Evolutionary conservation across 805 yeast genomes (phyloP), one percentile per base, ranked within the genome.

Genomic region (Suhomyces xylopsoci): DNA sequence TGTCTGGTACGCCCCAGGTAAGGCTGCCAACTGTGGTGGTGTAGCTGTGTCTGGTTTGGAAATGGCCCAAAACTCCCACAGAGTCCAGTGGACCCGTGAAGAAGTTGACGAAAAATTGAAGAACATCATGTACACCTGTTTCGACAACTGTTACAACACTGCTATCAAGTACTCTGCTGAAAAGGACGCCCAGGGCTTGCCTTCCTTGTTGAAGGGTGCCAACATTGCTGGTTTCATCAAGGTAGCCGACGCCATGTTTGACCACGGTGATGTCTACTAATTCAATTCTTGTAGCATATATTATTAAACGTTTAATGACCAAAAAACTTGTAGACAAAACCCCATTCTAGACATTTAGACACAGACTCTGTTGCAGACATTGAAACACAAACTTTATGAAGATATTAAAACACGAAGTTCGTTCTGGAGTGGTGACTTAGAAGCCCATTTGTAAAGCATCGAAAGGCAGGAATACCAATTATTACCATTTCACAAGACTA

Each of bases 21-120:
- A 93, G 84, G 97, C 97, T 64, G 93, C 97, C 68, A 93, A 93
- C 85, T 88, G 96, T 80, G 99, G 98, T 80, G 99, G 99, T 85
- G 99, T 93, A 65, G 96, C 97, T 54, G 97, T 92, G 54, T 90
- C 97, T 55, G 98, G 97, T 70, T 83, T 93, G 62, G 99, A 93
- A 82, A 94, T 93, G 99, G 97, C 98, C 60, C 99, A 93, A 81
- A 94, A 93, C 89, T 90, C 97, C 54, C 96, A 88, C 73, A 88
- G 97, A 81, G 83, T 85, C 61, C 75, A 78, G 62, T 94, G 98
- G 97, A 82, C 96, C 58, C 65, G 85, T 55, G 97, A 91, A 81
- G 90, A 90, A 79, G 98, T 93, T 64, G 98, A 93, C 76, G 71
- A 74, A 58, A 91, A 89, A 77, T 84, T 93, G 71, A 90, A 91